Base-by-base conservation (phyloP, 2,329 filamentous ascomycete genomes). In the Paecilomyces dactylethromorphus region DNA sequence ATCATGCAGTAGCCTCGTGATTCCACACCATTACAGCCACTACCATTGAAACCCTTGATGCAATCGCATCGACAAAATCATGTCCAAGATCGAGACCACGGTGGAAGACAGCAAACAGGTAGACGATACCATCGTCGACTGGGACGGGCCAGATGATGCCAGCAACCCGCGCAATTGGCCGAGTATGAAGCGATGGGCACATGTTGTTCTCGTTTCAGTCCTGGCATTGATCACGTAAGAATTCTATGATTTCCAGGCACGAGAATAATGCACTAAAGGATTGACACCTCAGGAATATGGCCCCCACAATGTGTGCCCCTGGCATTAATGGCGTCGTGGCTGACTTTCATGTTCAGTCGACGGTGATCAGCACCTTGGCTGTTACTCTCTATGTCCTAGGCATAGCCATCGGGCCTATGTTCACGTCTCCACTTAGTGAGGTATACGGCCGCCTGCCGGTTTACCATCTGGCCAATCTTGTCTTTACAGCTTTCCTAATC, bases 391-490 rank as follows among this genome's bases (percentile, higher is more conserved):
- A 26, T 21, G 21, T 54, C n/a, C 74, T 90, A 0, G 87, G 88
- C 29, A 85, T 84, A 60, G 83, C 81, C 2, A 81, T 84, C 26
- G 86, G 86, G 0, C 85, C 86, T 0, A 70, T 83, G 54, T 58
- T 87, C 4, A 80, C 84, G 56, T 84, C 84, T 0, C 85, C 86
- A 0, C 58, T 87, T 6, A 84, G 80, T 12, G 86, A 89, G 67
- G 70, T 85, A 3, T 85, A 83, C 65, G 84, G 84, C 2, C 33
- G 33, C 33, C 33, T 35, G 11, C 11, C 15, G 33, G 15, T 35
- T 15, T 35, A 35, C 33, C 33, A 35, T 15, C 11, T 15, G 11
- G 11, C 11, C 33, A 35, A 35, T 35, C 11, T 35, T 15, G 11
- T 35, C 15, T 35, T 12, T 15, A 8, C 13, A 12, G 33, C 11